Base-by-base conservation (phyloP, 2,329 filamentous ascomycete species). In the Arthroderma sp. region DNA sequence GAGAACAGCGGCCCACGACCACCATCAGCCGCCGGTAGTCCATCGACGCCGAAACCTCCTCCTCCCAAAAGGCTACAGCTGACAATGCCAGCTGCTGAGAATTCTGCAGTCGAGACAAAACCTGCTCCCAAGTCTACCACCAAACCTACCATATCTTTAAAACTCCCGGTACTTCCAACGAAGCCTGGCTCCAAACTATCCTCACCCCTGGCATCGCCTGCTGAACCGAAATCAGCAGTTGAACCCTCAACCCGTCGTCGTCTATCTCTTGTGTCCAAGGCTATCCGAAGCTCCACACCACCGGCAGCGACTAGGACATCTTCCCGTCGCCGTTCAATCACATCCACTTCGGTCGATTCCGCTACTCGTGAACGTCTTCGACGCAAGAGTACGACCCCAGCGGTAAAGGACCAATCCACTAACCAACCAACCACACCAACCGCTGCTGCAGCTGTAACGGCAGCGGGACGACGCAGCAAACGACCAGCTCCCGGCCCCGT, bases 401-500 rank as follows among this genome's bases (percentile, higher is more conserved):
- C 69, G 2, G 63, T 71, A 21, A 71, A 55, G 11, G 65, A 68
- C 58, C 69, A 70, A 17, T 70, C 74, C 7, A 68, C 67, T 2
- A 68, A 72, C n/a, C 47, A 51, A 54, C 21, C 31, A 25, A n/a
- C 33, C 21, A 28, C 17, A 13, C 33, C 51, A n/a, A 23, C 51
- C 33, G 6, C 51, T 15, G 70, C 63, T 17, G 63, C 65, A 61
- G 13, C 57, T 9, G 49, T 68, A 6, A 68, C 65, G 8, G 67
- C 67, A 39, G 68, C 68, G 43, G 65, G 67, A 56, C 73, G 78
- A 23, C 79, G 81, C 21, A 77, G 76, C 59, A 83, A 80, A 65
- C 76, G 79, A 4, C 81, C 81, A 4, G 81, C 80, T 3, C 82
- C 81, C 13, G 82, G 82, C 13, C 76, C 79, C 1, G 76, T 84